Base-by-base conservation (phyloP, 805 yeast genomes). In the Teunomyces tritomae region DNA sequence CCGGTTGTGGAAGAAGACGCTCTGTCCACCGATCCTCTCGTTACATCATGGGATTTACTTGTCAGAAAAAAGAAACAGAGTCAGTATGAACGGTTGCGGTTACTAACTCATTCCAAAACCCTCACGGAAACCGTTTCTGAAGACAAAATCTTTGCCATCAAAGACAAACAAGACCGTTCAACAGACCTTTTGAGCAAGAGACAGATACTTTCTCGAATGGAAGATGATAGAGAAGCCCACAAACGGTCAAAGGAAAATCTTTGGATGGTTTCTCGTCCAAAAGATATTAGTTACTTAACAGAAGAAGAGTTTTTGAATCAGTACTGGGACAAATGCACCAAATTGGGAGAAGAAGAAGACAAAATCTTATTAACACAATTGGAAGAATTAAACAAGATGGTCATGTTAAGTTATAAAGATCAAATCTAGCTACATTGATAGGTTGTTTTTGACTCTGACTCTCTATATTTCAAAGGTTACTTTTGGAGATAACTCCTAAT, bases 211-310 rank as follows among this genome's bases (percentile, higher is more conserved):
- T 76, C 80, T 32, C 71, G 98, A 50, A 89, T 92, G 84, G 97
- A 92, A 62, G 91, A 85, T 52, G 98, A 92, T 62, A 73, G 99
- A 55, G 99, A 92, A 62, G 73, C 96, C 39, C 90, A 89, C 59
- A 92, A 92, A 62, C 77, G 87, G 53, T 79, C 86, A 10, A 89
- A 91, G 56, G 97, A 92, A 58, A 80, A 77, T 8, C 72, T 83
- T 17, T 89, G 97, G 96, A 77, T 83, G 8, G 82, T 85, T 0
- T 75, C 73, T 28, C 65, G 87, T 49, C 71, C 76, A 0, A 63
- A 64, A 10, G 73, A 65, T 1, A 44, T 64, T 4, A 61, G 46
- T 40, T 57, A 51, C 29, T 74, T 65, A 50, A 73, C 67, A 4
- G 78, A 67, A 55, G 70, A 60, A 36, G 75, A 59, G 55, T 68